Conservation (phyloP, 2,329 filamentous ascomycete species). For the Chaetomium sp. region DNA sequence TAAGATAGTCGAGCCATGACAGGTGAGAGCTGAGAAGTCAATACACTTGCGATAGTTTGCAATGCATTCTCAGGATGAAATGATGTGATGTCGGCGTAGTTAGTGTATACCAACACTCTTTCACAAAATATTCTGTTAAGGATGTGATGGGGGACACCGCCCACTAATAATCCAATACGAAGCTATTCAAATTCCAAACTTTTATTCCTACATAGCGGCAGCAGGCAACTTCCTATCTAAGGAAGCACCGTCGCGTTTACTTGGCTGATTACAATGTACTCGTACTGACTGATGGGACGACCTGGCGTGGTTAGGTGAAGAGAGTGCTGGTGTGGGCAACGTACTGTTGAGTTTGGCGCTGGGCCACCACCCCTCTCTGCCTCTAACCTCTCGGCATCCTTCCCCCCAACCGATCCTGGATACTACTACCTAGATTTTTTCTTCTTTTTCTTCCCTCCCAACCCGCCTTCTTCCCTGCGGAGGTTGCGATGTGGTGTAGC, state of each 20-base stretch:
- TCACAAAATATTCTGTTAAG: too few relatives aligned
- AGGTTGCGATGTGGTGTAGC: neutral
- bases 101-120: too few relatives aligned
- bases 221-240: constrained; percentile 1
- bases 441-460: neutral
- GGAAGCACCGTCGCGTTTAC: neutral
- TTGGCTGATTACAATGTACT: constrained; percentile 11
- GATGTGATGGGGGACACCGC: neutral
- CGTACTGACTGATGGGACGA: neutral
- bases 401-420: neutral
- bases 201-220: constrained; percentile 13
- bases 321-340: constrained; percentile 6
- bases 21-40: constrained; percentile 3
- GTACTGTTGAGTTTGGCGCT: constrained; percentile 3
- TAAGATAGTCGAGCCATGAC: neutral
- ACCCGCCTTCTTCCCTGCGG: neutral
- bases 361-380: neutral
- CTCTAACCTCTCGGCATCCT: neutral
- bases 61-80: neutral
- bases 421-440: too few relatives aligned
- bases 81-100: neutral
- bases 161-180: neutral
- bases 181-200: constrained; percentile 3
- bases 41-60: constrained; percentile 4
- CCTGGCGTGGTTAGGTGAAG: constrained; percentile 11